These are phyloP conservation scores for Mucor lusitanicus DNA, from an alignment of 371 early-diverging fungal species.

Conservation along the genomic window DNA sequence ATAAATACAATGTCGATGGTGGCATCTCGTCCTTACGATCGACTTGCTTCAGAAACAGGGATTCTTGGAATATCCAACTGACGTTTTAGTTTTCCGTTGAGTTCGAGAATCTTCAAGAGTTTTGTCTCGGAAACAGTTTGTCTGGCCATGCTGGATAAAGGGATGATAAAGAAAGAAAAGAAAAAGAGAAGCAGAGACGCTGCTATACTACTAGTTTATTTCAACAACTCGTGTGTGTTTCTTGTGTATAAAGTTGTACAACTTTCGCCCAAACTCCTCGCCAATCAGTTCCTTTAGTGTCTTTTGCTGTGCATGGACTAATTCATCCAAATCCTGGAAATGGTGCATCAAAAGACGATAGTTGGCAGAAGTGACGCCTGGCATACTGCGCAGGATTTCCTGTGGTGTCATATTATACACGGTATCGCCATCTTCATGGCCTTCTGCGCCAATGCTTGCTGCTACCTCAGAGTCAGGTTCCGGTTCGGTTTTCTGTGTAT, in stretches of 20 bases:
- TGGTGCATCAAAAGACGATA: conserved; percentile 72
- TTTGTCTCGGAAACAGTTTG: conserved; percentile 68
- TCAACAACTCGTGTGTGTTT: conserved; percentile 9
- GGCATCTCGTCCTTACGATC: conserved; percentile 31
- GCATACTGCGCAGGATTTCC: conserved; percentile 80
- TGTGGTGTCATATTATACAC: conserved; percentile 71
- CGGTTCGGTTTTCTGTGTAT: conserved; percentile 64
- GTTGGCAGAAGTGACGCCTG: conserved; percentile 81
- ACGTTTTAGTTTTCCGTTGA: conserved; percentile 77
- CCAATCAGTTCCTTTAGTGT: conserved; percentile 60
- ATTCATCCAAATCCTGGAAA: conserved; percentile 63
- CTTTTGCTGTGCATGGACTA: conserved; percentile 51
- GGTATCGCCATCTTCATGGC: conserved; percentile 60
- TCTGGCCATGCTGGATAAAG: conserved; percentile 25
- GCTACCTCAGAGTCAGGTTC: conserved; percentile 78
- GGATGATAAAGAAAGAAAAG: background rate
- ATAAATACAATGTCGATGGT: too few relatives aligned
- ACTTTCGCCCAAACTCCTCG: conserved; percentile 46
- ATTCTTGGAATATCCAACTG: conserved; percentile 81
- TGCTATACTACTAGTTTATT: background rate
- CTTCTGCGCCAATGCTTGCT: conserved; percentile 74
- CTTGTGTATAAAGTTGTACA: conserved; percentile 60
- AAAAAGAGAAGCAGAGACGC: background rate
- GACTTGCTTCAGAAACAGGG: conserved; percentile 76
- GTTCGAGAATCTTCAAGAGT: conserved; percentile 74